Percentiles rank a stretch among this genome's conserved stretches.
Conservation (phyloP, 2,329 filamentous ascomycete genomes). For the Phialophora macrospora region DNA sequence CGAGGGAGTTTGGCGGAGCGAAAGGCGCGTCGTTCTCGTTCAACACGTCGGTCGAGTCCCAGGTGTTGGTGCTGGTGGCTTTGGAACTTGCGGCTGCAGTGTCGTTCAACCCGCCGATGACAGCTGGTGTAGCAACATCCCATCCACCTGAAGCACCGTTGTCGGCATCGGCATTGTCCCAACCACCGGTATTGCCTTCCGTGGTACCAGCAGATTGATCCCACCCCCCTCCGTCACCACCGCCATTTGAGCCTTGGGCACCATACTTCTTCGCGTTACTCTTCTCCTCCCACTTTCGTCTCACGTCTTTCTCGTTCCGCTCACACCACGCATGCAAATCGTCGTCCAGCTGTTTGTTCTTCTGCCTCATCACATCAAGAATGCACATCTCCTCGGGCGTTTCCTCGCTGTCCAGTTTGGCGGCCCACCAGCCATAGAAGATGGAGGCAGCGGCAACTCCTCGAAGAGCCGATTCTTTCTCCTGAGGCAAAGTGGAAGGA, state of each 20-base stretch:
- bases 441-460: constrained; percentile 30
- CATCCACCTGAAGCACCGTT: constrained; percentile 1
- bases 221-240: constrained; percentile 5
- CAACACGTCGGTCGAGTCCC: constrained; percentile 9
- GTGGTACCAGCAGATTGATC: constrained; percentile 1
- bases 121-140: not conserved
- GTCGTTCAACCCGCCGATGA: constrained; percentile 11
- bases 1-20: constrained; percentile 11
- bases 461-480: constrained; percentile 23
- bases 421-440: constrained; percentile 35
- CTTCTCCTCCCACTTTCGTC: constrained; percentile 33
- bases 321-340: constrained; percentile 34
- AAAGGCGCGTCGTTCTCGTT: constrained; percentile 13
- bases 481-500: constrained; percentile 14
- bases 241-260: constrained; percentile 1
- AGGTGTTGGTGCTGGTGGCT: not conserved
- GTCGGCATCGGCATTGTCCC: constrained; percentile 1
- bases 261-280: constrained; percentile 17
- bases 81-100: constrained; percentile 6
- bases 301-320: constrained; percentile 29
- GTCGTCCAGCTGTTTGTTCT: constrained; percentile 27
- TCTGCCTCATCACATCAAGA: constrained; percentile 25
- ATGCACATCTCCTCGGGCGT: constrained; percentile 31
- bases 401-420: constrained; percentile 29
- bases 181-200: not conserved